A percentile compares a stretch with the other conserved stretches of the same genome.
Conservation (phyloP, 441 rosid genomes). For the Eruca vesicaria region DNA sequence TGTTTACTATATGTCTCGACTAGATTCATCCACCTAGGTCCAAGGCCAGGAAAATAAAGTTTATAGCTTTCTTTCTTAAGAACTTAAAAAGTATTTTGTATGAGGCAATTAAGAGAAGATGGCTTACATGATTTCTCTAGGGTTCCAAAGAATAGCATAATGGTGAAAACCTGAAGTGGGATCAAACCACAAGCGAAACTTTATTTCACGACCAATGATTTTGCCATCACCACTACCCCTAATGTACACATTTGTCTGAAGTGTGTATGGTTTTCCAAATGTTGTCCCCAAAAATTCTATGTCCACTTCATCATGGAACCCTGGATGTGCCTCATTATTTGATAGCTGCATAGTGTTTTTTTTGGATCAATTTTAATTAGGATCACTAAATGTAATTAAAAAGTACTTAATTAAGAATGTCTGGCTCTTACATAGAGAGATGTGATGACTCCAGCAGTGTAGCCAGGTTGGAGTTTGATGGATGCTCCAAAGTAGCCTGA, state of each 20-base stretch:
- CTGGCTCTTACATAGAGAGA: constrained; percentile 60
- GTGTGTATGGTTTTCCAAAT: constrained; percentile 87
- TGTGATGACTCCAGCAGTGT: constrained; percentile 95
- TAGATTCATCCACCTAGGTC: constrained; percentile 23
- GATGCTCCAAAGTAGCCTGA: constrained; percentile 92
- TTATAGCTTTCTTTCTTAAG: not conserved
- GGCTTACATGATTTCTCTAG: constrained; percentile 87
- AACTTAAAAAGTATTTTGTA: not conserved
- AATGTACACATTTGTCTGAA: constrained; percentile 94
- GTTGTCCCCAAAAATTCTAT: constrained; percentile 95
- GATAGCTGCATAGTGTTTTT: constrained; percentile 56
- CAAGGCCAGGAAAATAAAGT: not conserved
- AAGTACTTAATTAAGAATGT: not conserved
- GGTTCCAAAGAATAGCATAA: constrained; percentile 87
- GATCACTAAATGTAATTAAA: not conserved
- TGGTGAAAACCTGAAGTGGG: constrained; percentile 80
- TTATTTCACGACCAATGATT: constrained; percentile 92
- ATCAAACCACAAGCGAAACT: constrained; percentile 93
- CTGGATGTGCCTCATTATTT: constrained; percentile 86
- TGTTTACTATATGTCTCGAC: constrained; percentile 3
- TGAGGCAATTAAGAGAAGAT: not conserved
- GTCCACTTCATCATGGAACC: constrained; percentile 91
- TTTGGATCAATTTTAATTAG: not conserved
- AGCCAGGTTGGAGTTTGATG: constrained; percentile 85
- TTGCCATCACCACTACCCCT: constrained; percentile 94